Base-by-base conservation (phyloP, 495 filamentous ascomycete species). In the Friedmanniomyces endolithicus region DNA sequence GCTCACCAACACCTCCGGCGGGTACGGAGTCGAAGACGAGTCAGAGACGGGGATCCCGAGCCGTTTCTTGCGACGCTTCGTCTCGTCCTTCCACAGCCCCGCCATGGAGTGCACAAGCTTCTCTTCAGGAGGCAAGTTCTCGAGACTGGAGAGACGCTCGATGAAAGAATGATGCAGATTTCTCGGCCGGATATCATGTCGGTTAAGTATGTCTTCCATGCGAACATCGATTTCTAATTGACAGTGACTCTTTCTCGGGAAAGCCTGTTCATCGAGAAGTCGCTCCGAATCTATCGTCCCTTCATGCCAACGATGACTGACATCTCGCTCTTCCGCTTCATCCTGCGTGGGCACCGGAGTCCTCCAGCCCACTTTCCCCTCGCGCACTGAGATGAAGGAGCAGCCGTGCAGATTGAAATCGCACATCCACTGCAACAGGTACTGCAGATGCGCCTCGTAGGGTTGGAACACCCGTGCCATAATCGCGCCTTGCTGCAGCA, bases 341-440 rank as follows among this genome's bases (percentile, higher is more conserved):
- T 83, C 69, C 55, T 77, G 78, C 0, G 80, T 70, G 1, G 94
- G 90, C 8, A 96, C 75, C 4, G 89, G 88, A 34, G 71, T 70
- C 50, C 94, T 79, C 62, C 95, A 96, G 37, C 66, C 74, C 25
- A 79, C 77, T 41, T 79, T 84, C 11, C 66, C 68, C 60, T 82
- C 86, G 48, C 84, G 77, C 65, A 98, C 86, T 47, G 84, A 77
- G 66, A 98, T 82, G 63, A 87, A 95, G 27, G 78, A 82, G 65
- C 92, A 98, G 11, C 92, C 92, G 64, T 90, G 95, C 60, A 98
- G 74, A 60, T 94, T 97, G 74, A 88, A 97, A 65, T 98, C 94
- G 59, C 84, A 85, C 90, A 97, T 95, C 80, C 94, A 97, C 71
- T 96, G 94, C 1, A 90, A 76, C 9, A 95, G 69, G 68, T 85